Conservation (phyloP, 2,329 filamentous ascomycete genomes). For the Talaromyces sp. region DNA sequence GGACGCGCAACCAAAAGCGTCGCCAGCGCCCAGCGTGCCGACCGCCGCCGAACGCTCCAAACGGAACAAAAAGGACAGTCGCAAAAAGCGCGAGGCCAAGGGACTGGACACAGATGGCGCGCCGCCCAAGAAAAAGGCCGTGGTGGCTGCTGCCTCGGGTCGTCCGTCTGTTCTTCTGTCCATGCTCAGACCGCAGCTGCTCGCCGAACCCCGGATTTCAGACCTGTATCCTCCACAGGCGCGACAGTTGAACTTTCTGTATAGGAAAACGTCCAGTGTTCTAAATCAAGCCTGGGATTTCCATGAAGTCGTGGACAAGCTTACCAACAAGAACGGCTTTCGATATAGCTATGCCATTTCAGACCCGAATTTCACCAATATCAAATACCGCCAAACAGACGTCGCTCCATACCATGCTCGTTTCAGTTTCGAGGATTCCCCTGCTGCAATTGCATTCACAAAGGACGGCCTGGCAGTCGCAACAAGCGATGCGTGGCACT, state of each 20-base stretch:
- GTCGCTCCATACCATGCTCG: conserved; percentile 75
- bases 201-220: conserved; percentile 33
- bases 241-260: conserved; percentile 35
- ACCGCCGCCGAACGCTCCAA: conserved; percentile 30
- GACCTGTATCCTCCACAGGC: conserved; percentile 34
- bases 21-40: conserved; percentile 27
- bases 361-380: conserved; percentile 79
- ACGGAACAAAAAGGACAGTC: conserved; percentile 38
- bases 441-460: conserved; percentile 78
- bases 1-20: conserved; percentile 27
- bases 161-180: conserved; percentile 32
- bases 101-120: conserved; percentile 31
- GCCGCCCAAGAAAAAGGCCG: conserved; percentile 30
- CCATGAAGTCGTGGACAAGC: conserved; percentile 41
- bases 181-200: conserved; percentile 35
- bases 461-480: conserved; percentile 70
- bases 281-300: conserved; percentile 35
- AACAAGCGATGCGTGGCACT: conserved; percentile 88
- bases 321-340: conserved; percentile 66
- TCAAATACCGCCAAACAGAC: conserved; percentile 87
- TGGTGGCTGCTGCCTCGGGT: conserved; percentile 24
- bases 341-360: conserved; percentile 88
- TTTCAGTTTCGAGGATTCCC: conserved; percentile 88
- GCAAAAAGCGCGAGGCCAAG: conserved; percentile 40
- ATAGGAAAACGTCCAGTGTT: conserved; percentile 28